Evolutionary conservation across 495 filamentous ascomycete genomes (phyloP).

Genomic region (Extremus antarcticus): DNA sequence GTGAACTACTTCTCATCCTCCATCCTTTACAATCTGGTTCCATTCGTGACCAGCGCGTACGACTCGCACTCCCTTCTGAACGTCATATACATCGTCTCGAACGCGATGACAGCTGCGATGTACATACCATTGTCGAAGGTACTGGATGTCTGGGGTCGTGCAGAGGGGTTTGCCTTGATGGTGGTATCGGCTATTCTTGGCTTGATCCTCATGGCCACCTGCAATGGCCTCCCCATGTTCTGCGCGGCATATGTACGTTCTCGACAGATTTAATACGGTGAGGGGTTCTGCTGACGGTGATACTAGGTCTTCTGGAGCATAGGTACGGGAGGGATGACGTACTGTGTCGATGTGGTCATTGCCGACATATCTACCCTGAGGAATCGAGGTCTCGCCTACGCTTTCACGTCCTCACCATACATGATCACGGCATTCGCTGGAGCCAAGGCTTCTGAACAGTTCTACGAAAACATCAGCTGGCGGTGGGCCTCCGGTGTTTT

Average conservation of each 20-base stretch:
- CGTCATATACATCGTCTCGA: conserved; percentile 21
- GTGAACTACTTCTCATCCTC: conserved; percentile 38
- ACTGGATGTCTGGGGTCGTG: conserved; percentile 10
- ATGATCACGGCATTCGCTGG: conserved; percentile 50
- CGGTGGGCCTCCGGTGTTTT: conserved; percentile 45
- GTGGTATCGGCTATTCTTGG: conserved; percentile 23
- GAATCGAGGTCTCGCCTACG: conserved; percentile 53
- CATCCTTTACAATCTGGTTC: conserved; percentile 31
- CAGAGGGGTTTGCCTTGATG: conserved; percentile 20
- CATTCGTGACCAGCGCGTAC: conserved; percentile 41
- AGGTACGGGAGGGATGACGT: conserved; percentile 28
- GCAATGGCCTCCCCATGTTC: conserved; percentile 36
- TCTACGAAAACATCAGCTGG: conserved; percentile 41
- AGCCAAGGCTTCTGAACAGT: conserved; percentile 35
- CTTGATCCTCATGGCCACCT: conserved; percentile 43
- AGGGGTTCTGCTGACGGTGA: background rate
- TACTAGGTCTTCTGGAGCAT: conserved; percentile 25
- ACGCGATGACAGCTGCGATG: conserved; percentile 1
- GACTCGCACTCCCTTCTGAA: conserved; percentile 38
- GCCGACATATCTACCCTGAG: conserved; percentile 55
- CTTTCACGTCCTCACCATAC: conserved; percentile 53
- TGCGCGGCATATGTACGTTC: conserved; percentile 29
- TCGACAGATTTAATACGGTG: background rate
- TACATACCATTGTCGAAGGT: conserved; percentile 11
- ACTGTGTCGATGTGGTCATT: conserved; percentile 32